Percentiles rank a stretch among this genome's conserved stretches.
phyloP scores from a whole-genome alignment of 768 basidiomycete genomes.

The Peribolospora baueri region DNA sequence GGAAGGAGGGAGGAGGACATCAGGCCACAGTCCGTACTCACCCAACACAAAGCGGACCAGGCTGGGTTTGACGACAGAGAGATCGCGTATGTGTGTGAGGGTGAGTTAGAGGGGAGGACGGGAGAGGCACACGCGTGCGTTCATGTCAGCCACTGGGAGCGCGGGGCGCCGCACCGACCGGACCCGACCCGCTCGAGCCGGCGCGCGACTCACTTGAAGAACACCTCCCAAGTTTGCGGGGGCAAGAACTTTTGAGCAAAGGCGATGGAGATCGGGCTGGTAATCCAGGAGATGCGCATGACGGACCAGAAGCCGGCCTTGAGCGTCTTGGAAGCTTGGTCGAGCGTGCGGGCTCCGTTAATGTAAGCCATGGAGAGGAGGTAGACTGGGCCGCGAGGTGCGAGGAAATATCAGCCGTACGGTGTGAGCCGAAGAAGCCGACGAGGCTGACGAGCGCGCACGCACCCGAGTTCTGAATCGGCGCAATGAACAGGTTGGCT shows the following conservation, averaged over 20 bases:
- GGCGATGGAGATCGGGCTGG: slow-evolving; percentile 2
- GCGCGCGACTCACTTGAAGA: slow-evolving; percentile 59
- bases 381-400: slow-evolving; percentile 27
- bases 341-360: slow-evolving; percentile 43
- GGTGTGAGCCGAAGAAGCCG: no score
- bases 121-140: no score
- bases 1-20: neutral
- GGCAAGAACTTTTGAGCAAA: slow-evolving; percentile 3
- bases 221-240: slow-evolving; percentile 57
- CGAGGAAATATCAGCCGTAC: neutral
- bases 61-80: no score
- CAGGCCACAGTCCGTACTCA: neutral
- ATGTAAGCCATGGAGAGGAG: slow-evolving; percentile 60
- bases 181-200: slow-evolving; percentile 26
- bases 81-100: no score
- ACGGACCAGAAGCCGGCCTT: neutral
- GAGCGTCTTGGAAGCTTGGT: slow-evolving; percentile 26
- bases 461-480: slow-evolving; percentile 29
- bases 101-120: no score
- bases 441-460: no score
- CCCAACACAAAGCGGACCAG: neutral
- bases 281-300: slow-evolving; percentile 30
- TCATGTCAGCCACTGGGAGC: no score
- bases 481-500: slow-evolving; percentile 49
- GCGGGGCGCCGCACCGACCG: no score